These are phyloP conservation scores for Arachnopeziza araneosa DNA, from an alignment of 2,329 filamentous ascomycete genomes.

Conservation along the genomic window DNA sequence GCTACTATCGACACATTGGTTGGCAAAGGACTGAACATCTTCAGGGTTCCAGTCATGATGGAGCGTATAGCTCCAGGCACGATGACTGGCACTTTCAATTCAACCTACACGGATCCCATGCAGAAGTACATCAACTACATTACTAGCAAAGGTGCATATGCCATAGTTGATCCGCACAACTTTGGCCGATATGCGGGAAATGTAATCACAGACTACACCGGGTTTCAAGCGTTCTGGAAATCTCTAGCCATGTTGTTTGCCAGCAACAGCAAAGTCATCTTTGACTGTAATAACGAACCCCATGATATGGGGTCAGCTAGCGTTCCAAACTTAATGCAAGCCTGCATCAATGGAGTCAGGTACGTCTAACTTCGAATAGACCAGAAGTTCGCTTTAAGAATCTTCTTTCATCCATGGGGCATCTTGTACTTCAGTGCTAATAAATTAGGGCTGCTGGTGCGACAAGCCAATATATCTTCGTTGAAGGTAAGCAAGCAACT, in stretches of 20 bases:
- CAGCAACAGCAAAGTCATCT: slow-evolving; percentile 32
- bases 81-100: slow-evolving; percentile 41
- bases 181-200: slow-evolving; percentile 42
- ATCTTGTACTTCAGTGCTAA: too few species aligned
- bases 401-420: too few species aligned
- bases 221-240: slow-evolving; percentile 37
- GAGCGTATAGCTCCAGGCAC: slow-evolving; percentile 47
- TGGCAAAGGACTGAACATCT: slow-evolving; percentile 21
- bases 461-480: slow-evolving; percentile 49
- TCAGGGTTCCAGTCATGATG: slow-evolving; percentile 44
- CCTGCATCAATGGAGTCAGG: slow-evolving; percentile 39
- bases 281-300: slow-evolving; percentile 43
- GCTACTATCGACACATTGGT: slow-evolving; percentile 20
- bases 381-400: too few species aligned
- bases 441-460: slow-evolving; percentile 31
- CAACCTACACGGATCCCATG: slow-evolving; percentile 38
- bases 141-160: slow-evolving; percentile 40
- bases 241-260: slow-evolving; percentile 35
- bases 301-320: slow-evolving; percentile 37
- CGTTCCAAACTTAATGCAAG: slow-evolving; percentile 39
- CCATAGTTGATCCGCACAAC: slow-evolving; percentile 45
- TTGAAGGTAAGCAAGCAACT: slow-evolving; percentile 35
- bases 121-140: slow-evolving; percentile 40
- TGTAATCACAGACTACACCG: slow-evolving; percentile 31
- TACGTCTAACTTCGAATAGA: too few species aligned